phyloP scores from a whole-genome alignment of 768 basidiomycete species.

The Suillus paluster region DNA sequence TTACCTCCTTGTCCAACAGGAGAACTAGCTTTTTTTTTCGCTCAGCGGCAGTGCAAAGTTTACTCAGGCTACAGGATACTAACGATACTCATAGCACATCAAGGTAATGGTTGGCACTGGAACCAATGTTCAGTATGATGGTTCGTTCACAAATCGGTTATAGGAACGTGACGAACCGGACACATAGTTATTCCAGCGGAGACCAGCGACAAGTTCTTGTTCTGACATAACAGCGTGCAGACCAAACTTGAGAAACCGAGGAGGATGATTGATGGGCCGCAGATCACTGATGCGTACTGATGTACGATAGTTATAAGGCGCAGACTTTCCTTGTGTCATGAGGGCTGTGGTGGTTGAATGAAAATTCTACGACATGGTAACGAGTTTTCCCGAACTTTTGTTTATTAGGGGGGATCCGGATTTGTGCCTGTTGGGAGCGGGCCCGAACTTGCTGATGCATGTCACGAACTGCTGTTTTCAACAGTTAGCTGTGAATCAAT shows the following conservation, averaged over 20 bases:
- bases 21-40: not conserved
- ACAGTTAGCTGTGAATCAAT: not conserved
- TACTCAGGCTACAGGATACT: not conserved
- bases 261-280: too few relatives aligned
- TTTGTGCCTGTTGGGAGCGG: too few relatives aligned
- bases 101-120: not conserved
- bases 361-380: not conserved
- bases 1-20: conserved; percentile 1
- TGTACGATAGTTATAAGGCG: not conserved
- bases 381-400: too few relatives aligned
- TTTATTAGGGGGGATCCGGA: too few relatives aligned
- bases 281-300: not conserved
- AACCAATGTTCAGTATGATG: not conserved
- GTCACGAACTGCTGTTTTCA: not conserved
- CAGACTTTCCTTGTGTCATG: not conserved
- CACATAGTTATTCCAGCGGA: not conserved
- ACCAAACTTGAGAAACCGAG: not conserved
- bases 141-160: not conserved
- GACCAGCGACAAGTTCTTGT: not conserved
- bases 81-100: not conserved
- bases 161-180: not conserved
- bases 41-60: not conserved
- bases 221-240: not conserved
- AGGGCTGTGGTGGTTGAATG: not conserved
- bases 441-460: not conserved